Conservation (phyloP, 768 basidiomycete species). For the Termitomyces sp. region DNA sequence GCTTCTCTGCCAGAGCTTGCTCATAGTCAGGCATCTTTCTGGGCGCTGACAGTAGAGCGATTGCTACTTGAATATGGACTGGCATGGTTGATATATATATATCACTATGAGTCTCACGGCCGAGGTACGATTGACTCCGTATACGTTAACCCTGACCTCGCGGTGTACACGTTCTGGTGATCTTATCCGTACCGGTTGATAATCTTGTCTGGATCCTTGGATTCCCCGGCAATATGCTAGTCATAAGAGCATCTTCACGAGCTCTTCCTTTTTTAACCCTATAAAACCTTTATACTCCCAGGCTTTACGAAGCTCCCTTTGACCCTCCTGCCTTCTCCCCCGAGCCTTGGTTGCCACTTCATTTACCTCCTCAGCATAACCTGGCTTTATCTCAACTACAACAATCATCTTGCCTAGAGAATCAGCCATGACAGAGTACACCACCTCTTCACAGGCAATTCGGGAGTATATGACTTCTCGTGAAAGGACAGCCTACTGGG, state of each 20-base stretch:
- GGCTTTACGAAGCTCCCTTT: conserved; percentile 18
- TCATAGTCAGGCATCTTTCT: not conserved
- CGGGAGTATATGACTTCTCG: conserved; percentile 53
- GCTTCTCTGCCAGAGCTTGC: not conserved
- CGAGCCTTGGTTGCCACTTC: not conserved
- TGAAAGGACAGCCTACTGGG: conserved; percentile 63
- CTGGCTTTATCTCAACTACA: conserved; percentile 9
- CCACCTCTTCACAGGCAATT: conserved; percentile 50
- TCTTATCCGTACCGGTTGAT: conserved; percentile 31
- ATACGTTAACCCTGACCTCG: conserved; percentile 23
- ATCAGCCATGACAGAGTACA: conserved; percentile 59
- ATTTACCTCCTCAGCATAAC: conserved; percentile 3
- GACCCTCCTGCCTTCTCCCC: conserved; percentile 16
- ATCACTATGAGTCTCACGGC: conserved; percentile 13
- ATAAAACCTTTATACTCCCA: conserved; percentile 28
- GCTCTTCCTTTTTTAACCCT: conserved; percentile 17
- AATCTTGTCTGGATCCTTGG: conserved; percentile 26
- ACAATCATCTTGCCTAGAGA: not conserved
- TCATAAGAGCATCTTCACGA: conserved; percentile 16
- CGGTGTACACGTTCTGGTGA: conserved; percentile 42
- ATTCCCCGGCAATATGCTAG: conserved; percentile 25
- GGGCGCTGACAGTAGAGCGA: not conserved
- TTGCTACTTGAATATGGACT: not conserved
- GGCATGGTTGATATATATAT: not conserved
- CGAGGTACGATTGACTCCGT: conserved; percentile 14